These are phyloP conservation scores for Tylopilus rubrobrunneus DNA, from an alignment of 768 basidiomycete species.

Conservation along the genomic window DNA sequence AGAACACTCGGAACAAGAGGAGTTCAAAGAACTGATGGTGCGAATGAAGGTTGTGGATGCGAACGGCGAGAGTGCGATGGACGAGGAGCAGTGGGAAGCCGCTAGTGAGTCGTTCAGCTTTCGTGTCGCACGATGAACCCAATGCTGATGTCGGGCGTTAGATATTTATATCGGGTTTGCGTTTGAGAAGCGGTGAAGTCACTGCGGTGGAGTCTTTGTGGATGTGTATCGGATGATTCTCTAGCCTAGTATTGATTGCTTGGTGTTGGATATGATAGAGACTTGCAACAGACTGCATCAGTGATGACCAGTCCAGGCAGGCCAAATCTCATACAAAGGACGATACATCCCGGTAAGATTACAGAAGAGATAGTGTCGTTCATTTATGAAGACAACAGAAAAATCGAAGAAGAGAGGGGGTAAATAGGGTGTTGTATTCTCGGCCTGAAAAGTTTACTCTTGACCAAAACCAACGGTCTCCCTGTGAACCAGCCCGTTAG, in stretches of 20 bases:
- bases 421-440: conserved; percentile 12
- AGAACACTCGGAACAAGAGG: conserved; percentile 73
- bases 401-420: conserved; percentile 2
- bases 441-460: conserved; percentile 48
- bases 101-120: conserved; percentile 67
- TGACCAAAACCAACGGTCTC: conserved; percentile 95
- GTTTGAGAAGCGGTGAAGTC: conserved; percentile 60
- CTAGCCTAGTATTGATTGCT: conserved; percentile 5
- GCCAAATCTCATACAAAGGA: conserved; percentile 9
- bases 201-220: background rate
- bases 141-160: conserved; percentile 31
- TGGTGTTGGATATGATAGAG: conserved; percentile 1
- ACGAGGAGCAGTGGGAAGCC: conserved; percentile 96
- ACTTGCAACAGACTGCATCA: background rate
- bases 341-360: conserved; percentile 25
- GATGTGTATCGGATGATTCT: conserved; percentile 2
- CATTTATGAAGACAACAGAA: conserved; percentile 2
- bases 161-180: conserved; percentile 95
- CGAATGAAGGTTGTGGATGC: conserved; percentile 90
- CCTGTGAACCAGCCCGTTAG: conserved; percentile 36
- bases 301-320: background rate
- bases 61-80: conserved; percentile 86
- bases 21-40: conserved; percentile 79
- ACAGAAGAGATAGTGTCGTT: conserved; percentile 28
- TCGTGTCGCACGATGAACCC: background rate